Percentiles rank a stretch among this genome's conserved stretches.
phyloP scores from a whole-genome alignment of 208 protist species.

The Wallacemonas collosoma region DNA sequence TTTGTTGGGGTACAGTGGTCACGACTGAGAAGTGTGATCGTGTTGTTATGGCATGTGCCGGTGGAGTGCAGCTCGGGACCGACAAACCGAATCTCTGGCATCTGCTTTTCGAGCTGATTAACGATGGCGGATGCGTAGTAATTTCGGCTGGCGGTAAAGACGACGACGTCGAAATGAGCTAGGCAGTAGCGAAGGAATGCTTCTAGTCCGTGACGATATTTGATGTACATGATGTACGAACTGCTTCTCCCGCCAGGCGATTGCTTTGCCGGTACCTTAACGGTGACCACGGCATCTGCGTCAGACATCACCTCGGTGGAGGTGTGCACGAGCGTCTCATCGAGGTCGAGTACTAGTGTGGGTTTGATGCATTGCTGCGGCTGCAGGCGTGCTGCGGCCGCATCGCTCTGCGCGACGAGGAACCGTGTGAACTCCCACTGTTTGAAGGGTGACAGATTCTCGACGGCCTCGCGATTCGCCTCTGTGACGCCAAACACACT shows the following conservation, averaged over 20 bases:
- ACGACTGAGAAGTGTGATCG: slow-evolving; percentile 46
- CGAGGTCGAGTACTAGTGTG: slow-evolving; percentile 55
- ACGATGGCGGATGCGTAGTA: slow-evolving; percentile 49
- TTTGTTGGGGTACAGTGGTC: slow-evolving; percentile 64
- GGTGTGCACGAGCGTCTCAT: slow-evolving; percentile 59
- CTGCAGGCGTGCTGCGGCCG: neutral
- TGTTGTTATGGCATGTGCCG: slow-evolving; percentile 16
- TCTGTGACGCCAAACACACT: slow-evolving; percentile 11
- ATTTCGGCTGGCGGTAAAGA: slow-evolving; percentile 59
- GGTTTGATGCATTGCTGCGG: slow-evolving; percentile 9
- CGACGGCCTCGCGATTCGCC: slow-evolving; percentile 7
- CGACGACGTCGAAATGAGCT: slow-evolving; percentile 52
- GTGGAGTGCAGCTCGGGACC: slow-evolving; percentile 19
- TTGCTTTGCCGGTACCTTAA: slow-evolving; percentile 19
- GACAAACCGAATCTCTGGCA: slow-evolving; percentile 27
- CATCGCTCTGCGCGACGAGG: slow-evolving; percentile 17
- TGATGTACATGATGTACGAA: slow-evolving; percentile 41
- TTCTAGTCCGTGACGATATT: slow-evolving; percentile 42
- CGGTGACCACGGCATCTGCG: slow-evolving; percentile 31
- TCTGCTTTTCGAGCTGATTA: slow-evolving; percentile 34
- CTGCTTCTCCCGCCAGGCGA: slow-evolving; percentile 9
- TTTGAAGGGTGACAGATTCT: slow-evolving; percentile 46
- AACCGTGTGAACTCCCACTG: slow-evolving; percentile 39
- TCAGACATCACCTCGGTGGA: slow-evolving; percentile 36
- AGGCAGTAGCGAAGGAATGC: slow-evolving; percentile 43